Evolutionary conservation across 2,329 filamentous ascomycete species (phyloP), one percentile per base, ranked within the genome.

Genomic region (Paecilomyces dactylethromorphus): DNA sequence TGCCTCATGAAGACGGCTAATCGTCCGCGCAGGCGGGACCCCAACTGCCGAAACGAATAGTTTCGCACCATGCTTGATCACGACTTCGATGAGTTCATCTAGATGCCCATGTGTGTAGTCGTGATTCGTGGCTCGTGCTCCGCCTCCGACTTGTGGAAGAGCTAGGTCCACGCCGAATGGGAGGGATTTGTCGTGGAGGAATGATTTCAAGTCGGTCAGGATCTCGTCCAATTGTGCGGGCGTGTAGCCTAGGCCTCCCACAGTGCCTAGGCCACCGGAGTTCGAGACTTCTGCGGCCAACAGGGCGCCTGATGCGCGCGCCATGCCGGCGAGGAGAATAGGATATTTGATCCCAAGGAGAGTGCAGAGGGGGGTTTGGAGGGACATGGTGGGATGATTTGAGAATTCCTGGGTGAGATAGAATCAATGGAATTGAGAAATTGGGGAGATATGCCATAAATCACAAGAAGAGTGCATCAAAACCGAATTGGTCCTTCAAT

Each of bases 81-180:
- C 90, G 51, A 97, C 90, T 66, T 91, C 88, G 64, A 97, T 89
- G 33, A 97, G 81, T 74, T 95, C 88, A 71, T 95, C 89, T 15
- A 97, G 84, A 73, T 91, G 89, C 50, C 93, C 93, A 65, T 89
- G 83, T 0, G 93, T 97, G 79, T 97, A 97, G 75, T 97, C 93
- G 76, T 96, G 91, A 77, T 97, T 97, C 3, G 93, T 97, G 74
- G 90, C 89, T 64, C 93, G 86, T 6, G 93, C 93, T 33, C 78
- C 81, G 49, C 89, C 91, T 58, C 93, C 93, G 58, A 97, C 81
- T 77, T 97, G 92, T 0, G 93, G 92, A 12, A 97, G 84, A 0
- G 92, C 92, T 1, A 97, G 86, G 74, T 97, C 93, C 32, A 97
- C 86, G 65, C 92, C 93, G 72, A 97, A 97, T 0, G 92, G 90